phyloP scores from a whole-genome alignment of 1,139 yeast species.

The Suhomyces bribrorum region DNA sequence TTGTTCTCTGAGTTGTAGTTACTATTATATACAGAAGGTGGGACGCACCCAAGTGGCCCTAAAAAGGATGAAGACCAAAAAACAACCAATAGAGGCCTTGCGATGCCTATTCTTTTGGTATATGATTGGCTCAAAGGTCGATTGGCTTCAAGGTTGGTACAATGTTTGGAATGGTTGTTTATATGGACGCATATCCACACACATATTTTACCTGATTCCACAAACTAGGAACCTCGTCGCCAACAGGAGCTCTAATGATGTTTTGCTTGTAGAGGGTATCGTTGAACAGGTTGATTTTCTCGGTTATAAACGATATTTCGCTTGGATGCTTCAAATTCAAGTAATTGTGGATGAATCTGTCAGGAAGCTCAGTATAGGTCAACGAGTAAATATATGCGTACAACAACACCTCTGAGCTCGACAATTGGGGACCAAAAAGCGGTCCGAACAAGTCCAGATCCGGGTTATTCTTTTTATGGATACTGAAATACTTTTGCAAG shows the following conservation, averaged over 20 bases:
- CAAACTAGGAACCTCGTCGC: constrained; percentile 36
- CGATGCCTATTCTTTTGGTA: too few relatives aligned
- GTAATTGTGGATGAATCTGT: constrained; percentile 39
- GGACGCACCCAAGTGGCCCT: too few relatives aligned
- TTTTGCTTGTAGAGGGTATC: constrained; percentile 4
- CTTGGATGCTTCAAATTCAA: constrained; percentile 30
- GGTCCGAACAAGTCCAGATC: constrained; percentile 10
- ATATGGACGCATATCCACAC: constrained; percentile 14
- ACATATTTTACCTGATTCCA: constrained; percentile 35
- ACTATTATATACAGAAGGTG: too few relatives aligned
- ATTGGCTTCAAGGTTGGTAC: too few relatives aligned
- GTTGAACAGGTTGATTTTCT: constrained; percentile 14
- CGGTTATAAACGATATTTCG: constrained; percentile 16
- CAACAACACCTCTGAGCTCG: constrained; percentile 37
- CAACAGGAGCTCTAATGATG: constrained; percentile 26
- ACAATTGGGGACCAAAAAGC: constrained; percentile 20
- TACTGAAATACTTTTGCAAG: constrained; percentile 21
- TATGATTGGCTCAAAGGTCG: too few relatives aligned
- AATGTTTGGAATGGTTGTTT: too few relatives aligned
- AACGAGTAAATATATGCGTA: constrained; percentile 43
- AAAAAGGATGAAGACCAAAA: too few relatives aligned
- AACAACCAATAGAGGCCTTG: too few relatives aligned
- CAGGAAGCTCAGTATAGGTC: constrained; percentile 42
- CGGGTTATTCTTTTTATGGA: constrained; percentile 9
- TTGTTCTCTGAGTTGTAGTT: too few relatives aligned